Evolutionary conservation across 1,284 basidiomycete genomes (phyloP).

Genomic region (Ustilago lituana): DNA sequence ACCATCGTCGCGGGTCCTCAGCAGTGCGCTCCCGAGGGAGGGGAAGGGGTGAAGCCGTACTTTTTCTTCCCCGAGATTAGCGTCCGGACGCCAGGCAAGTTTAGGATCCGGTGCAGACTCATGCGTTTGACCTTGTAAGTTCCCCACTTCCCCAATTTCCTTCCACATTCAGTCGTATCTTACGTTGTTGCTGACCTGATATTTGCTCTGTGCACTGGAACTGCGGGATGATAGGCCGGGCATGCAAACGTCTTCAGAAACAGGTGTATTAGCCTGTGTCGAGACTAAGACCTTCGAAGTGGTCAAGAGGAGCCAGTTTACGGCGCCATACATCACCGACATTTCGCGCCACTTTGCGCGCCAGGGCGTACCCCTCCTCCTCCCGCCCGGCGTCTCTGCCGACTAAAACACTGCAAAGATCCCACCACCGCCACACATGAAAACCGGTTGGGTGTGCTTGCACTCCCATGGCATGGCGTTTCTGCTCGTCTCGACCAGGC

Average conservation of each 20-base stretch:
- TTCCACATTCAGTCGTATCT: too few species aligned
- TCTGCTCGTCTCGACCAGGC: too few species aligned
- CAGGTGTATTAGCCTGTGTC: slow-evolving; percentile 19
- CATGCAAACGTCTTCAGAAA: not conserved
- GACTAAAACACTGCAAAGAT: too few species aligned
- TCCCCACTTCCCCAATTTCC: too few species aligned
- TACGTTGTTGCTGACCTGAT: too few species aligned
- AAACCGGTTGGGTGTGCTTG: too few species aligned
- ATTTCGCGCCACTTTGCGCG: slow-evolving; percentile 53
- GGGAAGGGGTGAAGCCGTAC: slow-evolving; percentile 17
- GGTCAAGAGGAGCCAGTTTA: slow-evolving; percentile 27
- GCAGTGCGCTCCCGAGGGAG: slow-evolving; percentile 9
- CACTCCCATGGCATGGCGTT: too few species aligned
- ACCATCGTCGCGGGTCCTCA: slow-evolving; percentile 46
- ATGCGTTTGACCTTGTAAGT: slow-evolving; percentile 49
- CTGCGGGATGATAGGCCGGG: too few species aligned
- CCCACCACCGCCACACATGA: too few species aligned
- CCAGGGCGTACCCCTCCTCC: slow-evolving; percentile 44
- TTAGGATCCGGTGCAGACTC: slow-evolving; percentile 38
- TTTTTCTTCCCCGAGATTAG: slow-evolving; percentile 59
- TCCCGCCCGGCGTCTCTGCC: slow-evolving; percentile 45
- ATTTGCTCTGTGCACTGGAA: too few species aligned
- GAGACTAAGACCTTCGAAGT: slow-evolving; percentile 44
- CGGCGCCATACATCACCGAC: slow-evolving; percentile 50
- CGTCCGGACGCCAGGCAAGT: slow-evolving; percentile 44